phyloP scores from a whole-genome alignment of 1,284 basidiomycete genomes.

The Leucoagaricus sp. region DNA sequence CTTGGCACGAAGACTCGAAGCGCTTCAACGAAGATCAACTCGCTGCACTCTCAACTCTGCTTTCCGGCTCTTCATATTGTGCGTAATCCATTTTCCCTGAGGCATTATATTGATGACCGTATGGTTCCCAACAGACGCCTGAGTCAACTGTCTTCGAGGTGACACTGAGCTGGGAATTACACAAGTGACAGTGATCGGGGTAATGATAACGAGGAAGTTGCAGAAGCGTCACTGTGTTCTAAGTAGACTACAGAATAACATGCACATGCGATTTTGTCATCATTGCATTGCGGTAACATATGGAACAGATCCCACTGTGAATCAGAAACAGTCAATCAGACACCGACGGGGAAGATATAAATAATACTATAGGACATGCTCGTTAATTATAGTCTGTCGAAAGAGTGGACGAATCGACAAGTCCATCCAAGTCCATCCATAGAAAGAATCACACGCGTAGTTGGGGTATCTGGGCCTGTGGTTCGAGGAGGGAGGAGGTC shows the following conservation, averaged over 20 bases:
- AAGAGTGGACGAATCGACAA: not conserved
- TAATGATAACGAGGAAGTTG: not conserved
- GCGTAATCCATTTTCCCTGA: conserved; percentile 25
- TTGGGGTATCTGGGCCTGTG: conserved; percentile 40
- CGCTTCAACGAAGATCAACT: conserved; percentile 76
- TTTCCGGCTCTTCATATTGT: conserved; percentile 79
- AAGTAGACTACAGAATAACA: not conserved
- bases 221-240: not conserved
- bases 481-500: conserved; percentile 28
- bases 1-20: conserved; percentile 82
- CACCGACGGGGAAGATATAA: not conserved
- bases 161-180: no score
- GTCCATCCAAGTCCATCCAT: not conserved
- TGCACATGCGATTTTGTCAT: not conserved
- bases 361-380: conserved; percentile 9
- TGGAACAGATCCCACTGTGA: not conserved
- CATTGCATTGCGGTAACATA: not conserved
- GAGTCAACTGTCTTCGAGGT: conserved; percentile 17
- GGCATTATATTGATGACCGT: not conserved
- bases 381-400: not conserved
- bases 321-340: not conserved
- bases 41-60: conserved; percentile 65
- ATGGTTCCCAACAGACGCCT: conserved; percentile 32
- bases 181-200: no score
- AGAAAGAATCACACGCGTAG: conserved; percentile 2